Conservation (phyloP, 352 stramenopile species). For the Phytophthora capsici region DNA sequence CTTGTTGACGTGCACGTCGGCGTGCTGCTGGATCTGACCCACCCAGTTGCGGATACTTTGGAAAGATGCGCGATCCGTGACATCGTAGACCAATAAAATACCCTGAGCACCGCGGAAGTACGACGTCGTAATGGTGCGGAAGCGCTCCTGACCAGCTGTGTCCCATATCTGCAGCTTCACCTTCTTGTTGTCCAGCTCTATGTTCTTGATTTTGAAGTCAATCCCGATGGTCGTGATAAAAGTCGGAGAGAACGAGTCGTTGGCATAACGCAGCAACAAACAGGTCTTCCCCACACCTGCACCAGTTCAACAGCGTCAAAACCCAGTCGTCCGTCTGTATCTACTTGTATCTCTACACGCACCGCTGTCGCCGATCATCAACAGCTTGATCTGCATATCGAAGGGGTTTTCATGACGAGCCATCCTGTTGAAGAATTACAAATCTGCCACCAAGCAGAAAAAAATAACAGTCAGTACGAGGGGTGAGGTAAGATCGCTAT, state of each 20-base stretch:
- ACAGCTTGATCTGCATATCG: conserved; percentile 98
- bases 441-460: conserved; percentile 26
- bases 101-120: conserved; percentile 99
- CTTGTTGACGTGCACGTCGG: conserved; percentile 99
- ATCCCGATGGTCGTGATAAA: conserved; percentile 93
- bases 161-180: conserved; percentile 99
- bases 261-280: conserved; percentile 88
- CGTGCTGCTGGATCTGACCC: conserved; percentile 97
- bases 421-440: conserved; percentile 55
- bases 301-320: conserved; percentile 3
- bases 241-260: conserved; percentile 91
- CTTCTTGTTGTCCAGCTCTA: conserved; percentile 95
- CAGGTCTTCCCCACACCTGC: conserved; percentile 91
- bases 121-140: conserved; percentile 98
- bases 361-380: conserved; percentile 98
- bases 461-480: conserved; percentile 10
- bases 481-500: not conserved
- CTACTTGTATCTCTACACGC: conserved; percentile 24
- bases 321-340: not conserved
- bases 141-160: conserved; percentile 98
- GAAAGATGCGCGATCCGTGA: conserved; percentile 97
- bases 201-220: conserved; percentile 94
- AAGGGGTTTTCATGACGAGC: conserved; percentile 93
- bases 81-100: conserved; percentile 99
- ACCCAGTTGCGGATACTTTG: conserved; percentile 99